These are phyloP conservation scores for Pseudogymnoascus sp. DNA, from an alignment of 2,329 filamentous ascomycete genomes.

Conservation along the genomic window DNA sequence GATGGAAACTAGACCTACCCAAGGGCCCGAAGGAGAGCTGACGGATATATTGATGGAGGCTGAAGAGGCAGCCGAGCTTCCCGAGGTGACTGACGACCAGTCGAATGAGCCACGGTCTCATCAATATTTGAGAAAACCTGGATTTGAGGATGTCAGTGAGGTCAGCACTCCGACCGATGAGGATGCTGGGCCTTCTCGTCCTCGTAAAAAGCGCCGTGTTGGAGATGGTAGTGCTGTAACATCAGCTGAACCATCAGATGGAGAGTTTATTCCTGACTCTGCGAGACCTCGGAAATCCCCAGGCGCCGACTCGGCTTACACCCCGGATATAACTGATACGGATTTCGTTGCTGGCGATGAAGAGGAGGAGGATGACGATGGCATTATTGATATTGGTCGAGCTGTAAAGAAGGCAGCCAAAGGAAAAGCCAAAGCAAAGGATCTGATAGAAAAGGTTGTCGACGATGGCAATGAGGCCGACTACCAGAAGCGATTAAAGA, in stretches of 20 bases:
- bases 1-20: slow-evolving; percentile 52
- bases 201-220: slow-evolving; percentile 48
- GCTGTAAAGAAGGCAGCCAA: slow-evolving; percentile 31
- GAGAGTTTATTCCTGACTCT: slow-evolving; percentile 20
- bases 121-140: slow-evolving; percentile 64
- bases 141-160: slow-evolving; percentile 51
- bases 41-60: slow-evolving; percentile 76
- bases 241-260: slow-evolving; percentile 30
- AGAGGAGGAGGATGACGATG: slow-evolving; percentile 32
- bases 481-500: slow-evolving; percentile 67
- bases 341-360: slow-evolving; percentile 28
- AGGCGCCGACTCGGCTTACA: slow-evolving; percentile 33
- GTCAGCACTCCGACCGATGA: slow-evolving; percentile 31
- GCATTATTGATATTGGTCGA: slow-evolving; percentile 33
- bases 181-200: slow-evolving; percentile 51
- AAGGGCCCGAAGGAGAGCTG: slow-evolving; percentile 60
- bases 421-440: slow-evolving; percentile 23
- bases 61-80: slow-evolving; percentile 47
- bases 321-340: slow-evolving; percentile 18
- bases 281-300: slow-evolving; percentile 20
- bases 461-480: slow-evolving; percentile 85
- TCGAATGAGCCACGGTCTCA: slow-evolving; percentile 52
- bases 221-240: slow-evolving; percentile 31
- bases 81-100: slow-evolving; percentile 36
- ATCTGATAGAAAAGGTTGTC: slow-evolving; percentile 34